Evolutionary conservation across 768 basidiomycete genomes (phyloP), one percentile per base, ranked within the genome.

Genomic region (Plicaturopsis crispa): DNA sequence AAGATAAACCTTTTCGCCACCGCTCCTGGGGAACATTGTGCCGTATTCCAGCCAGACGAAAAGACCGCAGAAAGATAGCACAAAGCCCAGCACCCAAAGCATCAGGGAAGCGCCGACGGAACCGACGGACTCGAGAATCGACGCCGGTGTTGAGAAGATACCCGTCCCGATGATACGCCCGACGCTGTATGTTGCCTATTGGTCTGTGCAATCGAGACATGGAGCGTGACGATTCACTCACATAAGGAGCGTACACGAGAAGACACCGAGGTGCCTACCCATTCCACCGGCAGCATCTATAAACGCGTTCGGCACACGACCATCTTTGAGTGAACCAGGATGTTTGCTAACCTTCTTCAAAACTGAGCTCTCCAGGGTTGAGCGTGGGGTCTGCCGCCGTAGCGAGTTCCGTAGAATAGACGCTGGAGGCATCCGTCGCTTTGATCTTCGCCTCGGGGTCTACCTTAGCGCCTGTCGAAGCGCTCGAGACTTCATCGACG

Each of bases 1-100:
- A 19, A 77, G 57, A 45, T 79, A 78, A 3, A 78, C 75, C 51
- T 80, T 78, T 50, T 79, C 78, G 5, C 76, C 76, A 7, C 77
- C 75, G 10, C 71, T 74, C 1, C 76, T 65, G 3, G 76, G 77
- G 42, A 69, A 74, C 77, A 78, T 79, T 3, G 74, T 73, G 5
- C 78, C 78, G 33, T 70, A 70, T 42, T 80, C 76, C 16, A 79
- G 67, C 75, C 75, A 78, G 39, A 78, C 69, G 48, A 79, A 77
- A 8, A 78, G 54, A 0, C 75, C 75, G 38, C 72, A 78, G 43
- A 71, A 72, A 0, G 75, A 77, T 2, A 79, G 62, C 1, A 68
- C 46, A 47, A 78, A 75, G 4, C 77, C 78, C 16, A 78, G 69
- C 1, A 78, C 70, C 78, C 76, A 80, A 14, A 78, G 69, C 67